These are phyloP conservation scores for Nitzschia sp. DNA, from an alignment of 108 stramenopile genomes.

Conservation along the genomic window DNA sequence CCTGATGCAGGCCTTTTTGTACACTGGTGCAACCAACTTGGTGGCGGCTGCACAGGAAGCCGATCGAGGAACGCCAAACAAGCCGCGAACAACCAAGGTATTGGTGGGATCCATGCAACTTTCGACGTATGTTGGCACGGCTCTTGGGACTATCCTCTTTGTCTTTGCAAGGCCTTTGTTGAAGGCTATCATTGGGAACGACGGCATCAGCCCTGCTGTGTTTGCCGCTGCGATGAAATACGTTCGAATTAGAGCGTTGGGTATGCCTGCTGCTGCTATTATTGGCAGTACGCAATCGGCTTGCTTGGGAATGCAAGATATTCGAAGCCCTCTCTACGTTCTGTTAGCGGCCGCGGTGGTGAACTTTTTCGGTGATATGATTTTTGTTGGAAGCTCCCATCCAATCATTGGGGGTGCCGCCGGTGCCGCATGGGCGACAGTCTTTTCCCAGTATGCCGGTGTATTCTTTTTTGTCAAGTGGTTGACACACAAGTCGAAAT, in stretches of 20 bases:
- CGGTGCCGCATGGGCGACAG: conserved; percentile 92
- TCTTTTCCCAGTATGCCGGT: conserved; percentile 80
- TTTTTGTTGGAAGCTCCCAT: conserved; percentile 60
- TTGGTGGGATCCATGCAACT: conserved; percentile 72
- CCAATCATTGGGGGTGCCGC: conserved; percentile 76
- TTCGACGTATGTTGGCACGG: conserved; percentile 61
- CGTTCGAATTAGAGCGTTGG: conserved; percentile 81
- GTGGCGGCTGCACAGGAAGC: conserved; percentile 68
- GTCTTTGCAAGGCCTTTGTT: conserved; percentile 48
- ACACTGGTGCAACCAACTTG: conserved; percentile 83
- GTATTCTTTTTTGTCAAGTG: conserved; percentile 70
- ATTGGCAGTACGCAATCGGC: conserved; percentile 82
- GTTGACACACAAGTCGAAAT: conserved; percentile 41
- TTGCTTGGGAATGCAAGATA: conserved; percentile 76
- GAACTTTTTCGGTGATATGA: conserved; percentile 75
- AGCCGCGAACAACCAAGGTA: conserved; percentile 41
- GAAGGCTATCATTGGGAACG: conserved; percentile 73
- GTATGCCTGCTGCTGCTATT: conserved; percentile 82
- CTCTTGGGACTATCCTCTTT: conserved; percentile 56
- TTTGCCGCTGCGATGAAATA: conserved; percentile 74
- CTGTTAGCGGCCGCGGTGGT: conserved; percentile 76
- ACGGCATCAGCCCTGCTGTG: conserved; percentile 65
- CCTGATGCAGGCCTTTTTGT: conserved; percentile 63
- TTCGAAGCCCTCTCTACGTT: conserved; percentile 73
- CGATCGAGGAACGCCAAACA: conserved; percentile 38